Percentiles rank a stretch among this genome's conserved stretches.
These are phyloP conservation scores for Marasmius fiardii DNA, from an alignment of 1,284 basidiomycete species.

Conservation along the genomic window DNA sequence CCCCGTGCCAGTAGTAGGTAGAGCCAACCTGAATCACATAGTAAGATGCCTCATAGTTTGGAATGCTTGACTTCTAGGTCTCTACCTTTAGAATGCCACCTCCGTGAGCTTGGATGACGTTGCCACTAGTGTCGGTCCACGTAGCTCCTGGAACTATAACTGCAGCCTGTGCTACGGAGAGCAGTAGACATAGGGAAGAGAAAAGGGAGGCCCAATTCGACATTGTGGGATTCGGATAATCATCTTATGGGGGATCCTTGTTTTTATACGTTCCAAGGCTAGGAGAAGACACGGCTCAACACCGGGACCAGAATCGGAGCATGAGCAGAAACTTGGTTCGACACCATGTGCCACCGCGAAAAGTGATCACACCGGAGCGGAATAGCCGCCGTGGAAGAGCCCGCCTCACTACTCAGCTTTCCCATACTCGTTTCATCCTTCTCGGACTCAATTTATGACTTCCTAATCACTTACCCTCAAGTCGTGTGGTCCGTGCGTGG, in stretches of 20 bases:
- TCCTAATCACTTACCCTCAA: too few relatives aligned
- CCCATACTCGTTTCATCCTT: too few relatives aligned
- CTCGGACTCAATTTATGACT: too few relatives aligned
- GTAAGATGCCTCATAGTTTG: not conserved
- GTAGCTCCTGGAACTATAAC: constrained; percentile 62
- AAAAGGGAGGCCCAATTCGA: not conserved
- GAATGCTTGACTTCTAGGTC: constrained; percentile 5
- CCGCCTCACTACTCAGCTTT: too few relatives aligned
- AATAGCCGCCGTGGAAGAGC: too few relatives aligned
- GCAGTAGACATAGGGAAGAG: not conserved
- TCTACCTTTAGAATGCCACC: constrained; percentile 54
- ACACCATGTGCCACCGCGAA: too few relatives aligned
- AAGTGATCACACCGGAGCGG: too few relatives aligned
- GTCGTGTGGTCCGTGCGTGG: constrained; percentile 15
- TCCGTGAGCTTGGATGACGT: constrained; percentile 63
- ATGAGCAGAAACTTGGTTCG: too few relatives aligned
- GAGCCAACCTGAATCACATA: constrained; percentile 40
- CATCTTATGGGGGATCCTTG: not conserved
- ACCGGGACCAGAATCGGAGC: not conserved
- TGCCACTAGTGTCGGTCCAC: constrained; percentile 62
- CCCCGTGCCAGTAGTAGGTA: constrained; percentile 64
- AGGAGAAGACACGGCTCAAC: not conserved
- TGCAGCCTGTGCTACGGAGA: constrained; percentile 23
- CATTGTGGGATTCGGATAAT: not conserved
- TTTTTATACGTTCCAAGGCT: not conserved